Evolutionary conservation across 768 basidiomycete species (phyloP).

Genomic region (Tubosaeta brunneosetosa): DNA sequence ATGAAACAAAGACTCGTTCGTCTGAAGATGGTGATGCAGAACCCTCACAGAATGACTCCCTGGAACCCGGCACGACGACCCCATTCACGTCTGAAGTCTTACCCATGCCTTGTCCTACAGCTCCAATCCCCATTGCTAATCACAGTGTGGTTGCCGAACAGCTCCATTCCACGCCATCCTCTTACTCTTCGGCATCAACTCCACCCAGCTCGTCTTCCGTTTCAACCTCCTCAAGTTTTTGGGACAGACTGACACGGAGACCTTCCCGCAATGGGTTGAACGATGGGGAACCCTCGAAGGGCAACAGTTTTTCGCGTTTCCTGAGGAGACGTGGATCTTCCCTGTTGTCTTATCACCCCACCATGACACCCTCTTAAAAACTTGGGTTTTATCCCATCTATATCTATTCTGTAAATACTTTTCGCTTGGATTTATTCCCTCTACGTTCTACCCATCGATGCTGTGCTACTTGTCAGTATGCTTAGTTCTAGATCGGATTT

Average conservation of each 20-base stretch:
- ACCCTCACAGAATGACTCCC: background rate
- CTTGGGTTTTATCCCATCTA: background rate
- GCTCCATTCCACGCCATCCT: slow-evolving; percentile 2
- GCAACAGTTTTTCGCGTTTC: slow-evolving; percentile 21
- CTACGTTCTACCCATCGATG: background rate
- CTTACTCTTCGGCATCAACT: background rate
- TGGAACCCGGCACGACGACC: background rate
- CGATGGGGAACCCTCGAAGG: slow-evolving; percentile 12
- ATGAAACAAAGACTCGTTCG: slow-evolving; percentile 1
- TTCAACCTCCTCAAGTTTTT: slow-evolving; percentile 15
- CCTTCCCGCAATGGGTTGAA: slow-evolving; percentile 12
- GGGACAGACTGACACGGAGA: slow-evolving; percentile 20
- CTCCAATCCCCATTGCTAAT: slow-evolving; percentile 6
- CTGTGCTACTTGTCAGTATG: background rate
- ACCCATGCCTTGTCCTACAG: background rate
- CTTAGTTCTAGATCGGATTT: background rate
- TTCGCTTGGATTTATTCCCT: background rate
- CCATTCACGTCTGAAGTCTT: background rate
- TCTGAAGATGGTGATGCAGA: slow-evolving; percentile 5
- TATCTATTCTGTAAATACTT: background rate
- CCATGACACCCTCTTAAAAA: slow-evolving; percentile 1
- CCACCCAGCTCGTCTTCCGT: slow-evolving; percentile 3
- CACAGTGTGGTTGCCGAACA: background rate
- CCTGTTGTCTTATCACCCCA: slow-evolving; percentile 3
- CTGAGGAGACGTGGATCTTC: slow-evolving; percentile 11